Evolutionary conservation across 1,139 yeast genomes (phyloP).

Genomic region (Saccharomyces hybrid): DNA sequence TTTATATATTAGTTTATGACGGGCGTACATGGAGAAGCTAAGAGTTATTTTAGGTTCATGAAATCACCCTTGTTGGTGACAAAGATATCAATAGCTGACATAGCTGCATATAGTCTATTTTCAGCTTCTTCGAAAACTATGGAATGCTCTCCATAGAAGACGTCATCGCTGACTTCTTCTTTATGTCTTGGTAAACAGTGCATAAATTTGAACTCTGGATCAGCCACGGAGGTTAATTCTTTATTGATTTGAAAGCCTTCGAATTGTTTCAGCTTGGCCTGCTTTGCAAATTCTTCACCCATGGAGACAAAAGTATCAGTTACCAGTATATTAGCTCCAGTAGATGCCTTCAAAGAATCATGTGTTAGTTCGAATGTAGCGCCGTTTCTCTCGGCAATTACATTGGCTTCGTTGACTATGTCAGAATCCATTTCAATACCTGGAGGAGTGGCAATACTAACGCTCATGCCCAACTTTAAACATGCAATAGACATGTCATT

Average conservation of each 20-base stretch:
- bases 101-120: slow-evolving; percentile 90
- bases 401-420: slow-evolving; percentile 49
- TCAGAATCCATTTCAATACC: slow-evolving; percentile 57
- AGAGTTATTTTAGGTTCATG: slow-evolving; percentile 10
- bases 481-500: slow-evolving; percentile 92
- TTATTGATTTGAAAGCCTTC: slow-evolving; percentile 76
- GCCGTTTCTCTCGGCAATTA: slow-evolving; percentile 46
- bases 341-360: slow-evolving; percentile 67
- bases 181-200: slow-evolving; percentile 94
- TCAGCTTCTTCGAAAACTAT: slow-evolving; percentile 93
- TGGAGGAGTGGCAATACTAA: slow-evolving; percentile 73
- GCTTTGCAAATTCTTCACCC: slow-evolving; percentile 88
- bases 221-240: slow-evolving; percentile 54
- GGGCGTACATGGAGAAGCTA: background rate
- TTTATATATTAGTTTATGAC: background rate
- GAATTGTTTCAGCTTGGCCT: slow-evolving; percentile 66
- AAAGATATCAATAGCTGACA: slow-evolving; percentile 85
- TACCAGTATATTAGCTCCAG: slow-evolving; percentile 70
- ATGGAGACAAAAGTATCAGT: slow-evolving; percentile 98
- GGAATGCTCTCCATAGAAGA: slow-evolving; percentile 76
- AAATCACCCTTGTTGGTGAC: slow-evolving; percentile 73
- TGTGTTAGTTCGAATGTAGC: slow-evolving; percentile 56
- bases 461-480: slow-evolving; percentile 74
- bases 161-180: slow-evolving; percentile 90
- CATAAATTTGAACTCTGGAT: slow-evolving; percentile 78